Evolutionary conservation across 129 eudicot species (phyloP).

Genomic region (Pseudognaphalium luteoalbum): DNA sequence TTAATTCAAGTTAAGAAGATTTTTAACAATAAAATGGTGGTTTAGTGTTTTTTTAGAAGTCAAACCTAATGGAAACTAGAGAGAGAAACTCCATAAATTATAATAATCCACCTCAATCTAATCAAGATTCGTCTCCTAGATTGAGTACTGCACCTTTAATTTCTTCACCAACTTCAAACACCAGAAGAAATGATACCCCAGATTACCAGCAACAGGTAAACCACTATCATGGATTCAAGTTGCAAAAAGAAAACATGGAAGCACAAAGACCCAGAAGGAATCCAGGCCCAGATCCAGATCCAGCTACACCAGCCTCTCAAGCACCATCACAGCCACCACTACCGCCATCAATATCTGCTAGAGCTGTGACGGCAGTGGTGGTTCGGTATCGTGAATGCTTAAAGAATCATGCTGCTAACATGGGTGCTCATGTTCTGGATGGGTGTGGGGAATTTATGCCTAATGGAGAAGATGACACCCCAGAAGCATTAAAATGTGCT

Average conservation of each 20-base stretch:
- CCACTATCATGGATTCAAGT: conserved; percentile 31
- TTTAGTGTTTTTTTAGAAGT: conserved; percentile 30
- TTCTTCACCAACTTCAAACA: conserved; percentile 24
- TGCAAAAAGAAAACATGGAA: conserved; percentile 27
- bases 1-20: conserved; percentile 7
- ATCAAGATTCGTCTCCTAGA: conserved; percentile 46
- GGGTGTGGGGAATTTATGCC: conserved; percentile 98
- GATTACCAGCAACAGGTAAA: conserved; percentile 31
- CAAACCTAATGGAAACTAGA: conserved; percentile 51
- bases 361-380: conserved; percentile 5
- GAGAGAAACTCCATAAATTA: conserved; percentile 40
- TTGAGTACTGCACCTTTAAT: conserved; percentile 18
- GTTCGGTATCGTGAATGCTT: conserved; percentile 64
- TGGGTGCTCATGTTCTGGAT: conserved; percentile 67
- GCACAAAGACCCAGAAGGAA: conserved; percentile 22
- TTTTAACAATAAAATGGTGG: conserved; percentile 24
- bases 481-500: conserved; percentile 68
- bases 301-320: conserved; percentile 22
- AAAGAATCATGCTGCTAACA: conserved; percentile 73
- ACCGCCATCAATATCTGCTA: conserved; percentile 17
- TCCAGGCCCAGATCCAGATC: conserved; percentile 51
- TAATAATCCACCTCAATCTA: conserved; percentile 39
- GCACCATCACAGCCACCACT: conserved; percentile 33
- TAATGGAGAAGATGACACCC: conserved; percentile 61
- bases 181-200: conserved; percentile 27